Base-by-base conservation (phyloP, 2,329 filamentous ascomycete species). In the Alternaria tenuissima region DNA sequence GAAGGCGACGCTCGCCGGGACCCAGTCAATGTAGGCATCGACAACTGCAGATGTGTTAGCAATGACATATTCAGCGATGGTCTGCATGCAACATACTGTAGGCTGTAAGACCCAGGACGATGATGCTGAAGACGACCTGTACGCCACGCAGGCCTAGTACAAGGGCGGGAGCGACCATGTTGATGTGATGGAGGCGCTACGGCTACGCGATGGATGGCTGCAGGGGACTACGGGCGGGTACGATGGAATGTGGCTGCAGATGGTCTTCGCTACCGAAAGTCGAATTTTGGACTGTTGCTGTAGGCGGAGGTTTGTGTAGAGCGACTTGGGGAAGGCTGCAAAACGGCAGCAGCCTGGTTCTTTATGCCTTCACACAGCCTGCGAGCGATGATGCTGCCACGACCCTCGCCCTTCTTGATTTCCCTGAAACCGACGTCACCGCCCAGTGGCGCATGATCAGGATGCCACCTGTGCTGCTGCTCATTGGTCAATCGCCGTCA, bases 21-120 rank as follows among this genome's bases (percentile, higher is more conserved):
- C 81, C 63, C 75, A 74, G 72, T n/a, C 43, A 34, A 79, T 82
- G 72, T 79, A 83, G 69, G 77, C 78, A 70, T 81, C 79, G 52
- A 88, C 84, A 66, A 89, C 69, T 73, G 49, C 1, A 18, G 24
- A 24, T 6, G 43, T 22, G 42, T 65, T 48, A 65, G 55, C 22
- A 43, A 55, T 16, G 57, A 47, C 2, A 46, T 26, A 38, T 12
- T 28, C 34, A 8, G 26, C 46, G 1, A n/a, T 2, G 14, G 41
- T 20, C 20, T 11, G 32, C 57, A 32, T 47, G 56, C 32, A n/a
- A 80, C 85, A 36, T 83, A 93, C 91, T 81, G 74, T 94, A 93
- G 53, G 87, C 90, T n/a, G 87, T 89, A 28, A 95, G 79, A 36
- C 90, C 92, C 12, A 96, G 85, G 70, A 93, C 87, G 70, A 96